A percentile compares a stretch with the other conserved stretches of the same genome.
phyloP scores from a whole-genome alignment of 352 stramenopile genomes.

The Pythium dissimile region DNA sequence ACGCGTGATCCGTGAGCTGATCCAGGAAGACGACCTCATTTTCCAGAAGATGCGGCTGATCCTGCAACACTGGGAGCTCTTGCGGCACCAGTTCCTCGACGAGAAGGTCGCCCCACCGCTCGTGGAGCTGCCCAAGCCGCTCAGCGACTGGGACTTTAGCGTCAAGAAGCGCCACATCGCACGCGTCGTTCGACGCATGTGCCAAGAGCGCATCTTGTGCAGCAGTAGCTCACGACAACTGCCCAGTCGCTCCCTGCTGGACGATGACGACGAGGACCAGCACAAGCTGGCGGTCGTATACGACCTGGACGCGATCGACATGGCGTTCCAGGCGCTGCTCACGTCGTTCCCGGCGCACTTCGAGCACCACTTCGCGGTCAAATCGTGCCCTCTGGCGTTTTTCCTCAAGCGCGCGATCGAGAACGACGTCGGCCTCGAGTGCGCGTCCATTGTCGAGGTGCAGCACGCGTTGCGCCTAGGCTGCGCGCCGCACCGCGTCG shows the following conservation, averaged over 20 bases:
- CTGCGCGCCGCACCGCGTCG: slow-evolving; percentile 70
- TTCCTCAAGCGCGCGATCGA: slow-evolving; percentile 78
- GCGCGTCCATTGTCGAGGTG: slow-evolving; percentile 81
- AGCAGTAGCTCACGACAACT: neutral
- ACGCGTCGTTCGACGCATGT: slow-evolving; percentile 59
- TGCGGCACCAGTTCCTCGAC: slow-evolving; percentile 63
- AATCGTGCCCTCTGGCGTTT: slow-evolving; percentile 86
- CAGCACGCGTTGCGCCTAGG: slow-evolving; percentile 72
- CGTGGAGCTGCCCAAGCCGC: slow-evolving; percentile 44
- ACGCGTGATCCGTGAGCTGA: slow-evolving; percentile 35
- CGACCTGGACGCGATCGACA: slow-evolving; percentile 83
- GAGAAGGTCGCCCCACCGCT: slow-evolving; percentile 32
- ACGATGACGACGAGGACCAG: slow-evolving; percentile 31
- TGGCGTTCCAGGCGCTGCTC: slow-evolving; percentile 73
- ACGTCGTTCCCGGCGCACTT: slow-evolving; percentile 85
- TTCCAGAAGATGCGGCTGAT: slow-evolving; percentile 71
- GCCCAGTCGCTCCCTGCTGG: slow-evolving; percentile 7
- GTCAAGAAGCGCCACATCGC: slow-evolving; percentile 65
- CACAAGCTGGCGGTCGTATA: slow-evolving; percentile 77
- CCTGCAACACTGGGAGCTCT: slow-evolving; percentile 58
- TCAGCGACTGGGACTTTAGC: slow-evolving; percentile 73
- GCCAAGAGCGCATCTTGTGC: slow-evolving; percentile 38
- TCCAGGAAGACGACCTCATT: slow-evolving; percentile 50
- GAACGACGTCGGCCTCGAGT: slow-evolving; percentile 76
- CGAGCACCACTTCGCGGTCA: slow-evolving; percentile 87